These are phyloP conservation scores for Aspergillus vadensis DNA, from an alignment of 2,329 filamentous ascomycete species.

Conservation along the genomic window DNA sequence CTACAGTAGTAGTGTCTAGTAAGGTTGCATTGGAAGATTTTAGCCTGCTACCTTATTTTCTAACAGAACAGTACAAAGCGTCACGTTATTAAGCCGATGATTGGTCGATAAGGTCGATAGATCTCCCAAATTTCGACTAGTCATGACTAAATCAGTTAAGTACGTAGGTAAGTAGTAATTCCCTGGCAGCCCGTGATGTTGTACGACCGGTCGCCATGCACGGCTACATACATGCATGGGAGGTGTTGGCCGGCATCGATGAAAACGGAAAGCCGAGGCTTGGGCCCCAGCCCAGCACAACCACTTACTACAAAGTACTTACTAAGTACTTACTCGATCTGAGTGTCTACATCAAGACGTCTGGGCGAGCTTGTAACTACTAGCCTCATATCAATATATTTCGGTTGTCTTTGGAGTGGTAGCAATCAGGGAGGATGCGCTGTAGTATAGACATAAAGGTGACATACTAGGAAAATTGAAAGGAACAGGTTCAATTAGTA, in stretches of 20 bases:
- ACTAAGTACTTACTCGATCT: no score
- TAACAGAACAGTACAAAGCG: background rate
- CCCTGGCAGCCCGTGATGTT: background rate
- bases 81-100: background rate
- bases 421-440: no score
- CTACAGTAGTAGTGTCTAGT: background rate
- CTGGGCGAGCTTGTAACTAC: no score
- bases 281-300: background rate
- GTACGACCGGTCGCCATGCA: background rate
- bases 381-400: no score
- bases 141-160: no score
- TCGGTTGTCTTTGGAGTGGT: no score
- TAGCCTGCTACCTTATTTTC: background rate
- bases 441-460: no score
- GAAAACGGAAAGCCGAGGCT: slow-evolving; percentile 22
- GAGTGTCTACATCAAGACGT: no score
- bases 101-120: background rate
- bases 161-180: background rate
- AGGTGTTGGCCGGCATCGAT: slow-evolving; percentile 15
- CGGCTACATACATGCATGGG: slow-evolving; percentile 1
- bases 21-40: background rate
- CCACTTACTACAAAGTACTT: no score
- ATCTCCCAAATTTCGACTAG: background rate
- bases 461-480: no score
- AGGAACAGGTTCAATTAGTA: no score